Conservation (phyloP, 345 rosid species). For the Syzygium aromaticum region DNA sequence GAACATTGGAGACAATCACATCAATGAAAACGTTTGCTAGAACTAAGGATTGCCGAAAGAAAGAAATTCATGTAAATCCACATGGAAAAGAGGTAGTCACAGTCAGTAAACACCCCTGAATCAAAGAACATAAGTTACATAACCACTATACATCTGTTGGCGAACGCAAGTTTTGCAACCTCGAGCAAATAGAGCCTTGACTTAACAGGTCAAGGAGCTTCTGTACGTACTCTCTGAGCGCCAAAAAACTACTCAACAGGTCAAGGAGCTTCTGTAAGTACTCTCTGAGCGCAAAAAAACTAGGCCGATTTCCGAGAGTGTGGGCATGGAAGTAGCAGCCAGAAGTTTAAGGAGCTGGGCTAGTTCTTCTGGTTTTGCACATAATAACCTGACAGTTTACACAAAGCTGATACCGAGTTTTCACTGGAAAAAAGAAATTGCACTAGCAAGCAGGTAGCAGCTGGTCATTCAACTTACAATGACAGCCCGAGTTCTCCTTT, state of each 20-base stretch:
- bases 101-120: not conserved
- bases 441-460: not conserved
- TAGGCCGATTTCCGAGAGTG: not conserved
- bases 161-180: not conserved
- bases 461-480: not conserved
- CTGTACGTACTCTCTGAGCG: not conserved
- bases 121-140: not conserved
- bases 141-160: not conserved
- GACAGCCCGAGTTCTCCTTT: not conserved
- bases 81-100: not conserved
- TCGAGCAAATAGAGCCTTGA: not conserved
- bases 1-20: not conserved
- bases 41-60: not conserved
- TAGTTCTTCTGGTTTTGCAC: not conserved
- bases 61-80: not conserved
- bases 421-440: not conserved
- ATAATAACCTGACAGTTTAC: not conserved
- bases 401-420: not conserved
- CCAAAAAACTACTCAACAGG: not conserved
- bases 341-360: not conserved
- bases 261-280: not conserved
- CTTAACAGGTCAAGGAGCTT: not conserved
- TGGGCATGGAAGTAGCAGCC: not conserved
- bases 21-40: not conserved
- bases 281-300: not conserved